These are phyloP conservation scores for Calonectria naviculata DNA, from an alignment of 2,329 filamentous ascomycete genomes.

Conservation along the genomic window DNA sequence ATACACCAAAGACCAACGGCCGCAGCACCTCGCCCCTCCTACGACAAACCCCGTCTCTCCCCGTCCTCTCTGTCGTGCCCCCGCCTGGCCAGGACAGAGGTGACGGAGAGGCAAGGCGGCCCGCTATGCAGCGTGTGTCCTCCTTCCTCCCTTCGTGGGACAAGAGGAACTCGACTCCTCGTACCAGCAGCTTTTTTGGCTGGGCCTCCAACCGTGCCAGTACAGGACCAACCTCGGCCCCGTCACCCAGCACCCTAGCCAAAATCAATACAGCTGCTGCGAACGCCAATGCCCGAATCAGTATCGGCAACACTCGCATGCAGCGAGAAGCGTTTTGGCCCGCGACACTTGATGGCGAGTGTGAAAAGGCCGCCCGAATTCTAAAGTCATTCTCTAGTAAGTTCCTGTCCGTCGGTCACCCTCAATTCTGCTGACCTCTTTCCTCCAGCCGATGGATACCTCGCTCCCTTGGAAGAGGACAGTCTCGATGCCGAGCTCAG, in stretches of 20 bases:
- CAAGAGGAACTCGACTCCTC: slow-evolving; percentile 51
- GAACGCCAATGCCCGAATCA: slow-evolving; percentile 36
- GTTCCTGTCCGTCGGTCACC: slow-evolving; percentile 17
- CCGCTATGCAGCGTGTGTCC: slow-evolving; percentile 57
- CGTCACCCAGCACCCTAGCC: slow-evolving; percentile 37
- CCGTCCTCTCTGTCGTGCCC: slow-evolving; percentile 46
- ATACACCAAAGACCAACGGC: slow-evolving; percentile 25
- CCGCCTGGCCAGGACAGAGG: slow-evolving; percentile 46
- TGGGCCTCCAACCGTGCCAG: slow-evolving; percentile 63
- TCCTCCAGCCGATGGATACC: slow-evolving; percentile 64
- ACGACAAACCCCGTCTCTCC: slow-evolving; percentile 21
- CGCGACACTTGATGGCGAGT: slow-evolving; percentile 85
- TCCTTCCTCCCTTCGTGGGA: slow-evolving; percentile 58
- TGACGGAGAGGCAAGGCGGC: slow-evolving; percentile 48
- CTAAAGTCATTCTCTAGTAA: slow-evolving; percentile 89
- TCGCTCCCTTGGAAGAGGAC: slow-evolving; percentile 56
- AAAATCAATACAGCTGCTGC: slow-evolving; percentile 49
- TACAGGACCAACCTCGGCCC: slow-evolving; percentile 32
- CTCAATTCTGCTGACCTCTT: slow-evolving; percentile 29
- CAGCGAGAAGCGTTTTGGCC: slow-evolving; percentile 83
- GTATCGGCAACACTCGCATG: slow-evolving; percentile 37
- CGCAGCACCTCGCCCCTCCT: slow-evolving; percentile 22
- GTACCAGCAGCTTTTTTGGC: slow-evolving; percentile 49
- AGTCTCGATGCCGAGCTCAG: slow-evolving; percentile 42
- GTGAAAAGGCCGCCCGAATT: slow-evolving; percentile 91